A percentile compares a stretch with the other conserved stretches of the same genome.
Evolutionary conservation across 164 flowering plant genomes (phyloP).

Genomic region (Malania oleifera): DNA sequence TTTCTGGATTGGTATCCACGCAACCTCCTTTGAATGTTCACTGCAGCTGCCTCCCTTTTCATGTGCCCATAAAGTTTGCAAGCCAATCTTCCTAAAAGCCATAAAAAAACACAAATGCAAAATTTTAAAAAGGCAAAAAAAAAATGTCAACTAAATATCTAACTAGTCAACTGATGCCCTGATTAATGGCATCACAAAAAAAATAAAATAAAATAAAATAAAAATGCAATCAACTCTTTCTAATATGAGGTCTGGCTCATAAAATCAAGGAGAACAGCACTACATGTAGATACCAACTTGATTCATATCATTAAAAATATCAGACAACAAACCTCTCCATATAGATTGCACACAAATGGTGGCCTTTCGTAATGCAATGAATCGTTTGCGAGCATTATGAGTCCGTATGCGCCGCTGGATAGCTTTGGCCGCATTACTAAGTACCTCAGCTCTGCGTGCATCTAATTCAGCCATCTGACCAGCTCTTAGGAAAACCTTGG

Average conservation of each 20-base stretch:
- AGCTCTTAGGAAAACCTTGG: constrained; percentile 72
- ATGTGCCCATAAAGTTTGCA: constrained; percentile 33
- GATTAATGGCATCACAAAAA: background rate
- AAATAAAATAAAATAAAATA: background rate
- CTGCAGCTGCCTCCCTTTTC: constrained; percentile 54
- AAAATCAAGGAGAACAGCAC: background rate
- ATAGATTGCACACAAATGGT: constrained; percentile 42
- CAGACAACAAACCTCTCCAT: constrained; percentile 45
- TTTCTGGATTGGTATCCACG: constrained; percentile 41
- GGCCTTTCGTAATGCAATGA: constrained; percentile 45
- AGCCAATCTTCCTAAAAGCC: constrained; percentile 50
- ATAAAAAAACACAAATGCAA: background rate
- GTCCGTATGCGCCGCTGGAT: constrained; percentile 58
- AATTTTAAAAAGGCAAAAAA: background rate
- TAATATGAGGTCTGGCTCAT: background rate
- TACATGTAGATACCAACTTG: background rate
- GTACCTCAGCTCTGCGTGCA: constrained; percentile 68
- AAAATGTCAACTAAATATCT: background rate
- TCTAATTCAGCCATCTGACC: constrained; percentile 90
- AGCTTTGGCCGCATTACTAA: constrained; percentile 55
- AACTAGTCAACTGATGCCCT: constrained; percentile 3
- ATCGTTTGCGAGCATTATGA: constrained; percentile 50
- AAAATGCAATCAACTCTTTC: background rate
- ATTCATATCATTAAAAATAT: background rate
- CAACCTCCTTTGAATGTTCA: constrained; percentile 50